Base-by-base conservation (phyloP, 768 basidiomycete species). In the Tubosaeta brunneosetosa region DNA sequence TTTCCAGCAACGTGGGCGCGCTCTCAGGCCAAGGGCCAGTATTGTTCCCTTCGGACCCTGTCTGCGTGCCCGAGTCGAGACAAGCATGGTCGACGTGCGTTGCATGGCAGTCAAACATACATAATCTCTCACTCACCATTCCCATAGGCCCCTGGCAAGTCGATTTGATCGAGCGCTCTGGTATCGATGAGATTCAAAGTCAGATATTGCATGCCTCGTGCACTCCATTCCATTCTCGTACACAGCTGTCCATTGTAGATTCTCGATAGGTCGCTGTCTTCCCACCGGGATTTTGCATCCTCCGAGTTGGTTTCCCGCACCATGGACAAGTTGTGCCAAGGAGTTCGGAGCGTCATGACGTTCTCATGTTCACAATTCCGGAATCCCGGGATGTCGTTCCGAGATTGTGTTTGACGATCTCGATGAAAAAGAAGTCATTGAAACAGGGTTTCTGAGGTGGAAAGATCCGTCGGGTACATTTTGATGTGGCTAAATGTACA, bases 151-250 rank as follows among this genome's bases (percentile, higher is more conserved):
- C 9, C 36, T 42, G 6, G 41, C 31, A 47, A 12, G 33, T 34
- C 22, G 19, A n/a, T 22, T 32, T 31, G 12, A n/a, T 22, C 14
- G 37, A 22, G 36, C 37, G 12, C 33, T 7, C 5, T 31, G 36
- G 49, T 26, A 51, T 16, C 36, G 45, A 34, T 38, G 50, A 49
- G 37, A 54, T 60, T 47, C 34, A 29, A 44, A 49, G 17, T 17
- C 48, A 53, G 50, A 51, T 53, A 51, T 38, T 32, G 51, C 11
- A 9, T 51, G 40, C 53, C 29, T 51, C 44, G 7, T 50, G 47
- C 42, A 12, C 33, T 12, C 36, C 40, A 16, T 27, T 61, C 57
- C 50, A 48, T 54, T 47, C n/a, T 50, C 11, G 26, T 16, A 6
- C 40, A 52, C 38, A 58, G 27, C 16, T 44, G 43, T 29, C 14